Conservation (phyloP, 2,329 filamentous ascomycete genomes). For the Fusarium metavorans region DNA sequence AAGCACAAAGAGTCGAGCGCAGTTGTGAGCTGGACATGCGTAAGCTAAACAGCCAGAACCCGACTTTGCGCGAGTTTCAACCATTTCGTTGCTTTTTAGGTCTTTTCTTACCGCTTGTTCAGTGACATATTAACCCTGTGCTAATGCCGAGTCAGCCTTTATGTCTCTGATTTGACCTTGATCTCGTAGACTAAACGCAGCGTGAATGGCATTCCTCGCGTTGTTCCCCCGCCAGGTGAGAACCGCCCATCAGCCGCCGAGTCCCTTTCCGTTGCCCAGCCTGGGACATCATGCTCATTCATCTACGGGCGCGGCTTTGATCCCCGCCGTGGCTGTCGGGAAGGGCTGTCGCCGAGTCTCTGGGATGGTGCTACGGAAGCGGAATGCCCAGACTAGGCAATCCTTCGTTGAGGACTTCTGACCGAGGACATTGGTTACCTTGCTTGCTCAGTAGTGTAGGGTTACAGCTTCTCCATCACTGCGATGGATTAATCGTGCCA, state of each 20-base stretch:
- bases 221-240: background rate
- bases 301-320: background rate
- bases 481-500: background rate
- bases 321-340: background rate
- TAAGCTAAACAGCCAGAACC: background rate
- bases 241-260: background rate
- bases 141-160: background rate
- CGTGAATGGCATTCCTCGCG: background rate
- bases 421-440: background rate
- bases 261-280: background rate
- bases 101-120: slow-evolving; percentile 2
- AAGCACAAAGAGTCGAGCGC: background rate
- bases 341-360: background rate
- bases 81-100: background rate
- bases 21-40: background rate
- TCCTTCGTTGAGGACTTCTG: background rate
- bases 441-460: background rate
- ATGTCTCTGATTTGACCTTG: background rate
- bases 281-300: background rate
- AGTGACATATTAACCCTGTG: background rate
- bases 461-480: background rate
- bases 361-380: background rate
- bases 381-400: slow-evolving; percentile 1
- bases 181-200: background rate
- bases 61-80: background rate